Conservation (phyloP, 306 rosid genomes). For the Cyclanthera cordifolia region DNA sequence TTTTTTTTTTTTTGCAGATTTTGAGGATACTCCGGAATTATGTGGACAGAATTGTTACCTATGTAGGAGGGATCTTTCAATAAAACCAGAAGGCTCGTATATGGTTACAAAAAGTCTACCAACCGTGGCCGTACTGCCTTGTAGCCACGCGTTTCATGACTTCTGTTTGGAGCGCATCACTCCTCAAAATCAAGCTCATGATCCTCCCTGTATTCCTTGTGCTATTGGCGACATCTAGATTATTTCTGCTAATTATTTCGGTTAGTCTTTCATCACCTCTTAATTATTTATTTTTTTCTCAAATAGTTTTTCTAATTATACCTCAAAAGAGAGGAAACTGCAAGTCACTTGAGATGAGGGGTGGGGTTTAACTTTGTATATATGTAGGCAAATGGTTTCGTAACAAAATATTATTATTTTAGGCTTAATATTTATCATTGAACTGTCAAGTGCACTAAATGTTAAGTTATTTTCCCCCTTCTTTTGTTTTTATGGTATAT, state of each 20-base stretch:
- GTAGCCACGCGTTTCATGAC: slow-evolving; percentile 57
- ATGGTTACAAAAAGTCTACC: slow-evolving; percentile 26
- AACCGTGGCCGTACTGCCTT: slow-evolving; percentile 37
- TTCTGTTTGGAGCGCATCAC: slow-evolving; percentile 50
- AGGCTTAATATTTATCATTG: neutral
- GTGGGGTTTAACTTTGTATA: neutral
- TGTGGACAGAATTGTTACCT: slow-evolving; percentile 38
- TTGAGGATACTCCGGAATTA: slow-evolving; percentile 11
- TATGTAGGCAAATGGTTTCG: neutral
- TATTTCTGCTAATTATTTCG: neutral
- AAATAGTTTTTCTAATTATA: neutral
- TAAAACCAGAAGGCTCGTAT: slow-evolving; percentile 36
- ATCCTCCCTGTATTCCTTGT: slow-evolving; percentile 64
- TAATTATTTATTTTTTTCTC: neutral
- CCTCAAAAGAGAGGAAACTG: neutral
- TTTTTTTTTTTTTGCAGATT: slow-evolving; percentile 7
- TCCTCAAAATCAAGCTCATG: slow-evolving; percentile 24
- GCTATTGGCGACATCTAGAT: slow-evolving; percentile 27
- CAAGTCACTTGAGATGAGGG: neutral
- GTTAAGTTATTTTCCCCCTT: no score
- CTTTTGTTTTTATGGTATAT: neutral
- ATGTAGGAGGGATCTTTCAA: slow-evolving; percentile 56
- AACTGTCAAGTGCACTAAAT: no score
- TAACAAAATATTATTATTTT: neutral
- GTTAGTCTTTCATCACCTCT: neutral